Conservation (phyloP, 2,329 filamentous ascomycete genomes). For the Cylindrodendrum hubeiense region DNA sequence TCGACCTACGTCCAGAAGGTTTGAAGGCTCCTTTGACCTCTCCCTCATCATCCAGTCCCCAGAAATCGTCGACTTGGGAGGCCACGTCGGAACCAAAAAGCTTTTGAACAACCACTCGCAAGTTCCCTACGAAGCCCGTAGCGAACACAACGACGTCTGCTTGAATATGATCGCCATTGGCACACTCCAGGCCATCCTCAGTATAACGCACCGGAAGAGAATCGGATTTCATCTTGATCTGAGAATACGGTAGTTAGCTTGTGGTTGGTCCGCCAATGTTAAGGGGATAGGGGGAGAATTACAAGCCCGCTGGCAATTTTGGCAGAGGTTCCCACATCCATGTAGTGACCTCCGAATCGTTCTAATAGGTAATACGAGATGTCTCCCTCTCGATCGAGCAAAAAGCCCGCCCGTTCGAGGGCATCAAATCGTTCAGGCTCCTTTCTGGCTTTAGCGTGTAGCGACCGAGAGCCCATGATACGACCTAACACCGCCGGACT, state of each 20-base stretch:
- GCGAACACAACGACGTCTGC: not conserved
- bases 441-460: not conserved
- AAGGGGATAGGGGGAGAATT: not conserved
- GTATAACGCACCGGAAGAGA: not conserved
- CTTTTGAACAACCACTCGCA: not conserved
- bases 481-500: not conserved
- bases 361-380: not conserved
- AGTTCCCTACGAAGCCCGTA: not conserved
- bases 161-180: not conserved
- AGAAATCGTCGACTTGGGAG: not conserved
- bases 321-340: not conserved
- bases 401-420: not conserved
- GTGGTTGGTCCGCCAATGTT: not conserved
- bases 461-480: not conserved
- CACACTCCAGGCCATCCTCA: not conserved
- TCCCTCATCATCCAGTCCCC: not conserved
- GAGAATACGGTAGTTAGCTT: not conserved
- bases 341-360: not conserved
- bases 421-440: not conserved
- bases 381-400: not conserved
- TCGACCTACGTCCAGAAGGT: not conserved
- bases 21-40: not conserved
- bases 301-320: not conserved
- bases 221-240: not conserved
- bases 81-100: not conserved